Percentiles rank a stretch among this genome's conserved stretches.
phyloP scores from a whole-genome alignment of 768 basidiomycete genomes.

The Boletellus emodensis region DNA sequence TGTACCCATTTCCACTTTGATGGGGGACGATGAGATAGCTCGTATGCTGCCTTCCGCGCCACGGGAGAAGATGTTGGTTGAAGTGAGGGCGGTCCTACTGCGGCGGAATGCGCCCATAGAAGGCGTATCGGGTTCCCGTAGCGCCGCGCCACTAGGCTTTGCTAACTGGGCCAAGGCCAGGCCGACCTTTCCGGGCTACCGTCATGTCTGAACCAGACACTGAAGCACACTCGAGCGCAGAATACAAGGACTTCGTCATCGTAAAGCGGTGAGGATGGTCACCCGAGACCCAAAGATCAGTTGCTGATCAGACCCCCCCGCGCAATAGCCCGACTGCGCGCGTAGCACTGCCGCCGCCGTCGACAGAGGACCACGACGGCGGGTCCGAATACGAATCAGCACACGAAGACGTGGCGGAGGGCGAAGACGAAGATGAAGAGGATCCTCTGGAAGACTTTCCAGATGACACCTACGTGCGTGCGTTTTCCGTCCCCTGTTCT shows the following conservation, averaged over 20 bases:
- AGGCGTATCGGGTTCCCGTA: background rate
- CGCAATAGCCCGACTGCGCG: conserved; percentile 34
- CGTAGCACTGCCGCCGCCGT: conserved; percentile 46
- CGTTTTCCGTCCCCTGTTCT: background rate
- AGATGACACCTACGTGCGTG: conserved; percentile 75
- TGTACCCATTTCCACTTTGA: too few species aligned
- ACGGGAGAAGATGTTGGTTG: too few species aligned
- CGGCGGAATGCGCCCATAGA: too few species aligned
- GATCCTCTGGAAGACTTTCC: conserved; percentile 77
- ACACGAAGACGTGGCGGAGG: conserved; percentile 40
- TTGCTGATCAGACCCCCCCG: conserved; percentile 1
- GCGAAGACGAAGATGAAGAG: conserved; percentile 45
- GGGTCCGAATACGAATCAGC: conserved; percentile 37
- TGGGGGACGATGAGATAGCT: too few species aligned
- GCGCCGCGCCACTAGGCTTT: background rate
- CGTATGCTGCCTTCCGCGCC: too few species aligned
- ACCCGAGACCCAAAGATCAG: background rate
- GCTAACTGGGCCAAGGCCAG: background rate
- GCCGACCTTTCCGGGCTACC: background rate
- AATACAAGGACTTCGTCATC: conserved; percentile 21
- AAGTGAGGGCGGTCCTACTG: too few species aligned
- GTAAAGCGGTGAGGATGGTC: conserved; percentile 22
- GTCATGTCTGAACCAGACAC: conserved; percentile 22
- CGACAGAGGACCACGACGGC: conserved; percentile 26
- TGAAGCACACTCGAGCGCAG: conserved; percentile 8